phyloP scores from a whole-genome alignment of 2,329 filamentous ascomycete species.

The Colletotrichum shisoi region DNA sequence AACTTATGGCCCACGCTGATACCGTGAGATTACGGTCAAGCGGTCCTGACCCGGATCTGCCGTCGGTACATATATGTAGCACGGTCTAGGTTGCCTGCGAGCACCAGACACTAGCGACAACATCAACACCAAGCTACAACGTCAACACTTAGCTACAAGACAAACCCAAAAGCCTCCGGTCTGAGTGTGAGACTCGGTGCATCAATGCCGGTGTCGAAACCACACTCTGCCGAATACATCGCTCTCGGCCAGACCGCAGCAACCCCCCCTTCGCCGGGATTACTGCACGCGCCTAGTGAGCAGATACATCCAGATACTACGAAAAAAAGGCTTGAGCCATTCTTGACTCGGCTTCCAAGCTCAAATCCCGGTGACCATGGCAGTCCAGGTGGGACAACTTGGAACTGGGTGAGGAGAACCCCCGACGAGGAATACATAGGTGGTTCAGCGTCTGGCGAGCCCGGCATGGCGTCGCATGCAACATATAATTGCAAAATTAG shows the following conservation, averaged over 20 bases:
- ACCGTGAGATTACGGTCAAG: not conserved
- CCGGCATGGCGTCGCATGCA: not conserved
- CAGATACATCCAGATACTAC: not conserved
- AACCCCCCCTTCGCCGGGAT: too few relatives aligned
- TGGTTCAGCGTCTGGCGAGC: not conserved
- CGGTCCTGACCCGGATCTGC: not conserved
- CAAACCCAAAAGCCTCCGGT: too few relatives aligned
- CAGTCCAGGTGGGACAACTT: not conserved
- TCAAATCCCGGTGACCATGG: too few relatives aligned
- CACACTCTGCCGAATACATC: not conserved
- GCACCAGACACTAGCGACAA: not conserved
- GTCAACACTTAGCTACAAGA: not conserved
- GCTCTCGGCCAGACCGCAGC: not conserved
- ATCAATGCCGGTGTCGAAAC: not conserved
- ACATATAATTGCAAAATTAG: too few relatives aligned
- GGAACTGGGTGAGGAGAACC: not conserved
- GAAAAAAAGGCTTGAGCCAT: too few relatives aligned
- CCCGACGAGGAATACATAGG: too few relatives aligned
- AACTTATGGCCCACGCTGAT: not conserved
- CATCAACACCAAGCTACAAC: too few relatives aligned
- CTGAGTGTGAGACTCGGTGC: not conserved
- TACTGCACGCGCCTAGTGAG: too few relatives aligned
- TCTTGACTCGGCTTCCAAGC: not conserved
- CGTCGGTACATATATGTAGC: too few relatives aligned
- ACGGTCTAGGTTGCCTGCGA: not conserved